Evolutionary conservation across 2,329 filamentous ascomycete genomes (phyloP), one percentile per base, ranked within the genome.

Genomic region (Pseudocercospora ulei): DNA sequence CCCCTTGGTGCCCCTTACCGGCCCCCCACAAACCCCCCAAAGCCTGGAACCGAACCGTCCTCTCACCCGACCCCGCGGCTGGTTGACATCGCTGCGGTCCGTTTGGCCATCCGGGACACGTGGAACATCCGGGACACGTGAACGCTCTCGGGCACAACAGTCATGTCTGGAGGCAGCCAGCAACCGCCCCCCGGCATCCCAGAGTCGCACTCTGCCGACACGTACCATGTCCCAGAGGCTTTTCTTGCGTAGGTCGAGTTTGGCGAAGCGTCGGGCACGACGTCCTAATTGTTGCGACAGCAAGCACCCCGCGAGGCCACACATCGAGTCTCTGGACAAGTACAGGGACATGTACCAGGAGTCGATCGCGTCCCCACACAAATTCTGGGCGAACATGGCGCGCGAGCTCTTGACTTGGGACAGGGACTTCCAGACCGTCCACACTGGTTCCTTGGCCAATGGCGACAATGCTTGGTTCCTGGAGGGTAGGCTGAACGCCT

Each of bases 401-500:
- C 82, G 86, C 49, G 86, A 96, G 56, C 76, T 95, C 38, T 74
- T 98, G 53, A 79, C 81, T 35, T 98, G 90, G 82, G 78, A 85
- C 51, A 75, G 74, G 51, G 88, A 96, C 60, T 98, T 98, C 66
- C 69, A 93, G 63, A 96, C 87, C 7, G 86, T 92, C 37, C 77
- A 77, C 62, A 75, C 72, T 43, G 90, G 90, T 45, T 78, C 76
- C 18, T 75, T 98, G 40, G 62, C 62, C 37, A 71, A 81, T 47
- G 90, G 90, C 53, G 87, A 98, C 67, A 80, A 73, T 58, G 82
- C 86, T 48, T 98, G 90, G 88, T 98, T 96, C 61, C 66, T 87
- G 46, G 90, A 95, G 68, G 90, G 90, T 51, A 76, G 80, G 56
- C 71, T 98, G 58, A 98, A 98, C 58, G 90, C 90, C 48, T 90